These are phyloP conservation scores for Melampsora americana DNA, from an alignment of 1,284 basidiomycete genomes.

Conservation along the genomic window DNA sequence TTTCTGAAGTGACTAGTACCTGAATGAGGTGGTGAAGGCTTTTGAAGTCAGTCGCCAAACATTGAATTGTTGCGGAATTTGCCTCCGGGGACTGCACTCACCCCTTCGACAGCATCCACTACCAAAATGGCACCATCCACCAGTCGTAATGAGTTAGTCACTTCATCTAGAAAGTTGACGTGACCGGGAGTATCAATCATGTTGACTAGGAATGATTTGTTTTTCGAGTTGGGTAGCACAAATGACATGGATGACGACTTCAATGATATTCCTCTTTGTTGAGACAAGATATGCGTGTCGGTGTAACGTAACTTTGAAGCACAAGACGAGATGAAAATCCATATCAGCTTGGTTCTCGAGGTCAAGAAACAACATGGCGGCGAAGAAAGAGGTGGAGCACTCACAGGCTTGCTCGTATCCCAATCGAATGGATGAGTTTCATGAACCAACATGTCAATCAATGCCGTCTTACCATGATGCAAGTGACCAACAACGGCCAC, in stretches of 20 bases:
- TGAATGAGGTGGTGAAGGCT: slow-evolving; percentile 51
- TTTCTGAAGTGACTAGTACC: slow-evolving; percentile 86
- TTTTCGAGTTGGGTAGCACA: slow-evolving; percentile 76
- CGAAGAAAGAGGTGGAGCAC: slow-evolving; percentile 50
- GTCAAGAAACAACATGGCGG: slow-evolving; percentile 43
- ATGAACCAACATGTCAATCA: slow-evolving; percentile 94
- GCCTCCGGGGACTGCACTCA: slow-evolving; percentile 56
- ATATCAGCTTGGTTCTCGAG: slow-evolving; percentile 13
- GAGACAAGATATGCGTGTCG: slow-evolving; percentile 85
- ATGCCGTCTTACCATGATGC: slow-evolving; percentile 94
- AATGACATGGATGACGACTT: slow-evolving; percentile 97
- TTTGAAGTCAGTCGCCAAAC: slow-evolving; percentile 15
- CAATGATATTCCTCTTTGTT: slow-evolving; percentile 85
- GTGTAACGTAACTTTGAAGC: slow-evolving; percentile 75
- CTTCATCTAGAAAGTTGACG: slow-evolving; percentile 96
- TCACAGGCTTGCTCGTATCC: slow-evolving; percentile 80
- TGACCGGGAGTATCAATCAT: slow-evolving; percentile 97
- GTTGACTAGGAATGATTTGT: slow-evolving; percentile 91
- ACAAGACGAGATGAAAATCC: slow-evolving; percentile 46
- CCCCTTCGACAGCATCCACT: slow-evolving; percentile 92
- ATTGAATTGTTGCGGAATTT: background rate
- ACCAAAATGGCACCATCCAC: slow-evolving; percentile 90
- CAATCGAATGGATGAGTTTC: slow-evolving; percentile 93
- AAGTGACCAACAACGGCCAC: slow-evolving; percentile 91
- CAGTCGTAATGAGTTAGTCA: slow-evolving; percentile 78